Evolutionary conservation across 139 green algal species (phyloP).

Genomic region (Astrephomene gubernaculifera): DNA sequence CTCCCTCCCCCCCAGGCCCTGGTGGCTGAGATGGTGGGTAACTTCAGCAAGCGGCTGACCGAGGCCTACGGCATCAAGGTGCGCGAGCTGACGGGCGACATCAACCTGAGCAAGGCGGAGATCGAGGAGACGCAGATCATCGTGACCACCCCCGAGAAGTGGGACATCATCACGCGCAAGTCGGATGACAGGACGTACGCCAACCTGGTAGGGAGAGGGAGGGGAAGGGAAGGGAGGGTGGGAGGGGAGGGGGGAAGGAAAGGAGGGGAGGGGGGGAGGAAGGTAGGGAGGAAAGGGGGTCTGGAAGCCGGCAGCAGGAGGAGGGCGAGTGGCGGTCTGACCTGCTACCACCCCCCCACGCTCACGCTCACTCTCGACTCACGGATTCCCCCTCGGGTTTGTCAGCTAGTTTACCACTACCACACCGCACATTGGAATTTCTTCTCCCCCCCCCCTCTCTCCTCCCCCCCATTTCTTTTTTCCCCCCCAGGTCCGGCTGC

Average conservation of each 20-base stretch:
- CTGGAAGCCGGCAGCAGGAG: no score
- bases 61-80: constrained; percentile 74
- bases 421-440: no score
- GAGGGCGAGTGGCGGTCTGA: no score
- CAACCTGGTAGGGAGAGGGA: constrained; percentile 64
- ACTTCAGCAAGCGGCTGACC: constrained; percentile 79
- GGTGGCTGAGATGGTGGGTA: constrained; percentile 99
- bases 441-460: neutral
- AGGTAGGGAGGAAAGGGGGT: no score
- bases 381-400: no score
- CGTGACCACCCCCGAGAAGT: constrained; percentile 99
- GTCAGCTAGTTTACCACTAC: no score
- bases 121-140: constrained; percentile 97
- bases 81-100: constrained; percentile 92
- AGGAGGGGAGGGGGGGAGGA: no score
- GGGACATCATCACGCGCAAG: constrained; percentile 99
- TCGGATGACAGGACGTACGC: constrained; percentile 94
- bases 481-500: constrained; percentile 66
- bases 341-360: no score
- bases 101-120: constrained; percentile 91
- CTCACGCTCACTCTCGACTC: no score
- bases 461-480: neutral
- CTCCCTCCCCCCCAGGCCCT: constrained; percentile 76
- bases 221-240: neutral
- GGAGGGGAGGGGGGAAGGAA: neutral